These are phyloP conservation scores for Rhexocercosporidium sp. DNA, from an alignment of 2,329 filamentous ascomycete genomes.

Conservation along the genomic window DNA sequence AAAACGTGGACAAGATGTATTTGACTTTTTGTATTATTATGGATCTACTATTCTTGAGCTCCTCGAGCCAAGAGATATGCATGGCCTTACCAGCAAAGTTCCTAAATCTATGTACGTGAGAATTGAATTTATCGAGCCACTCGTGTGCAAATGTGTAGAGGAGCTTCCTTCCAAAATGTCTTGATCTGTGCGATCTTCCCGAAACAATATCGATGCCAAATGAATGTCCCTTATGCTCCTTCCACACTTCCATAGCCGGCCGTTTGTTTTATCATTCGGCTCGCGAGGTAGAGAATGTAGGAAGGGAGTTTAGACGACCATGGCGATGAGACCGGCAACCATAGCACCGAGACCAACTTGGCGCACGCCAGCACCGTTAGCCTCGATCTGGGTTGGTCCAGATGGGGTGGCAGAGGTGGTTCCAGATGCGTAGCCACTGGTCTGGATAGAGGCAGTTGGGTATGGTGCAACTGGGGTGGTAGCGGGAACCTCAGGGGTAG, in stretches of 20 bases:
- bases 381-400: slow-evolving; percentile 23
- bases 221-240: slow-evolving; percentile 31
- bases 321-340: slow-evolving; percentile 34
- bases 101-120: slow-evolving; percentile 29
- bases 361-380: slow-evolving; percentile 27
- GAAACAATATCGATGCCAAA: slow-evolving; percentile 29
- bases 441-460: slow-evolving; percentile 14
- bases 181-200: slow-evolving; percentile 21
- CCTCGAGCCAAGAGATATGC: slow-evolving; percentile 9
- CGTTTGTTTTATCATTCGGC: slow-evolving; percentile 22
- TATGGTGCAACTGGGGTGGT: slow-evolving; percentile 20
- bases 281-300: slow-evolving; percentile 17
- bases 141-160: slow-evolving; percentile 31
- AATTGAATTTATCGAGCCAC: slow-evolving; percentile 31
- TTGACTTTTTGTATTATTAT: slow-evolving; percentile 3
- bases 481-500: slow-evolving; percentile 19
- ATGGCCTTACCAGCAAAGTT: slow-evolving; percentile 17
- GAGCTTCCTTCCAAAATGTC: slow-evolving; percentile 29
- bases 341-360: slow-evolving; percentile 34
- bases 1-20: not conserved
- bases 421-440: slow-evolving; percentile 7
- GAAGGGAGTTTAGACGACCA: slow-evolving; percentile 34
- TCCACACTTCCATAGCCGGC: slow-evolving; percentile 21
- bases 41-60: not conserved
- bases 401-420: slow-evolving; percentile 20